phyloP scores from a whole-genome alignment of 1,284 basidiomycete species.

The Irpex sp. region DNA sequence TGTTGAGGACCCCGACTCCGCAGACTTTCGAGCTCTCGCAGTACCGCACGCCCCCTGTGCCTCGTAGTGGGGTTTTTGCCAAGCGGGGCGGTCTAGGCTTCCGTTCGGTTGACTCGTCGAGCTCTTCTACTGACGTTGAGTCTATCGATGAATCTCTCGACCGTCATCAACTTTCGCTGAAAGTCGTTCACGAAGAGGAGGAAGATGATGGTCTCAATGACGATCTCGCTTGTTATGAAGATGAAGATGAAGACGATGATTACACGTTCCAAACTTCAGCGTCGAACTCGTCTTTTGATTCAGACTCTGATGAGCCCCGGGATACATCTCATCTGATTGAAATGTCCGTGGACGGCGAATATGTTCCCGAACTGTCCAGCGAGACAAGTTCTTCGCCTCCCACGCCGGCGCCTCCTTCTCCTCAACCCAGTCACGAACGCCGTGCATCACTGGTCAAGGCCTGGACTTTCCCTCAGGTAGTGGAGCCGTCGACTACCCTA shows the following conservation, averaged over 20 bases:
- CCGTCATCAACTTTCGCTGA: conserved; percentile 43
- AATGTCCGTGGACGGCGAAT: conserved; percentile 14
- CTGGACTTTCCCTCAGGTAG: conserved; percentile 66
- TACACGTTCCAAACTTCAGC: conserved; percentile 35
- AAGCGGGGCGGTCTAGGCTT: conserved; percentile 47
- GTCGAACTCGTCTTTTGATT: conserved; percentile 51
- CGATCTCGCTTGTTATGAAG: conserved; percentile 62
- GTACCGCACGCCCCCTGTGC: conserved; percentile 20
- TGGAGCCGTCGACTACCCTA: conserved; percentile 20
- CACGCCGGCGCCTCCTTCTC: conserved; percentile 25
- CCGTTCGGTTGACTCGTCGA: conserved; percentile 59
- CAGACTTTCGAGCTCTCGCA: conserved; percentile 30
- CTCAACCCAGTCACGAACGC: conserved; percentile 30
- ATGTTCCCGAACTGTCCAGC: conserved; percentile 19
- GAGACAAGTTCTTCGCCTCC: conserved; percentile 29
- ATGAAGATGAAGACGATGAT: conserved; percentile 57
- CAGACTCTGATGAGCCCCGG: conserved; percentile 41
- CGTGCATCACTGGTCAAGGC: conserved; percentile 53
- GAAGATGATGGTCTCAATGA: conserved; percentile 45
- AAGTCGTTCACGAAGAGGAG: conserved; percentile 53
- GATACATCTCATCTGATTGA: conserved; percentile 30
- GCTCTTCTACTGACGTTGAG: conserved; percentile 64
- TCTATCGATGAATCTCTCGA: conserved; percentile 40
- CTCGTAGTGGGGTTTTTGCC: conserved; percentile 22
- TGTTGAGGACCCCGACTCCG: conserved; percentile 43